Base-by-base conservation (phyloP, 306 rosid genomes). In the Mucuna pruriens region DNA sequence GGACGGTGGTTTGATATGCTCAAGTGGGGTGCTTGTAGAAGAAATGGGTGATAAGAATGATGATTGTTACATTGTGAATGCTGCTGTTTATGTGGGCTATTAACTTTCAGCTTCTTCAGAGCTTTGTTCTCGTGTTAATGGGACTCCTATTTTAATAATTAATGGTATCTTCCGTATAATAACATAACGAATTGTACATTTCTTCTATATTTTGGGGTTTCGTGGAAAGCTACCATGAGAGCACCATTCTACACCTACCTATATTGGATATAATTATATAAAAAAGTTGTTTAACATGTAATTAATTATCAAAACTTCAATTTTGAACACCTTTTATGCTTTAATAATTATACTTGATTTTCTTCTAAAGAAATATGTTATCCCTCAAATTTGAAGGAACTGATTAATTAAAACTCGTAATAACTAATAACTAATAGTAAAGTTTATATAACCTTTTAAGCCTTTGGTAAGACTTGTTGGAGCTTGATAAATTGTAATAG, bases 41-140 rank as follows among this genome's bases (percentile, higher is more conserved):
- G 98, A 95, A 81, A 91, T 95, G 98, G 99, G 97, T 76, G 98
- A 95, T 84, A 96, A 96, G 88, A 96, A 90, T 69, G 98, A 93
- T 34, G 97, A 96, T 76, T 93, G 97, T 86, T 93, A 92, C 85
- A 89, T 95, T 55, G 99, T 95, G 79, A 95, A 95, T 80, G 98
- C 98, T 79, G 99, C 98, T 77, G 98, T 95, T 29, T 95, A 91
- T 74, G 94, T 95, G 29, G 99, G 99, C 82, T 95, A 93, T 85
- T 93, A 84, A 82, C 54, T 23, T 68, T 77, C 48, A 44, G 71
- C 78, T 84, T 76, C 68, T 68, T 36, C 44, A 62, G 13, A 63
- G 38, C 78, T 78, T 75, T 68, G 80, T 67, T 70, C 74, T 62
- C 71, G 33, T n/a, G 17, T 4, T 60, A 31, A 44, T 66, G 31